Conservation (phyloP, 306 rosid genomes). For the Fagus crenata region DNA sequence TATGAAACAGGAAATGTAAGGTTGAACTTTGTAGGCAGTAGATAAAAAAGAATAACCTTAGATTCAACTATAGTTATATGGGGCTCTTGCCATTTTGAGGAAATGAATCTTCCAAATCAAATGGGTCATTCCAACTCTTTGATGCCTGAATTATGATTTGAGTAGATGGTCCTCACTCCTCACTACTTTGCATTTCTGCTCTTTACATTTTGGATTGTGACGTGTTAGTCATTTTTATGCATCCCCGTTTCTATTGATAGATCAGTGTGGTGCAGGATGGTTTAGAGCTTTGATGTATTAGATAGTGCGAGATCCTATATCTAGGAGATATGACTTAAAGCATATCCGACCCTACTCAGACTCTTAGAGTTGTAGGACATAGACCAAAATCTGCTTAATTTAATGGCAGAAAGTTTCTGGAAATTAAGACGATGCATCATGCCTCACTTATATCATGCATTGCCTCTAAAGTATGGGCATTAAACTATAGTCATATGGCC, state of each 20-base stretch:
- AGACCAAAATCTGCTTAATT: no score
- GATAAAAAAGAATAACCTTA: not conserved
- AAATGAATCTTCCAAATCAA: not conserved
- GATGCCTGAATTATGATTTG: not conserved
- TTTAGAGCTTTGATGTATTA: not conserved
- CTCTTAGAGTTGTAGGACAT: no score
- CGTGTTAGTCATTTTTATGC: not conserved
- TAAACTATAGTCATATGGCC: no score
- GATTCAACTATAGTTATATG: not conserved
- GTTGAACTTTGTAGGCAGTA: not conserved
- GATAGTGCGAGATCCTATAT: not conserved
- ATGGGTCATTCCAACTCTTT: not conserved
- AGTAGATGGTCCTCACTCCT: not conserved
- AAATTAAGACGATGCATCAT: no score
- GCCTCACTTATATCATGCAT: no score
- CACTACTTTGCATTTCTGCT: not conserved
- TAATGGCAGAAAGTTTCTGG: no score
- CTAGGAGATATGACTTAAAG: not conserved
- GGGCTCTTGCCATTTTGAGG: not conserved
- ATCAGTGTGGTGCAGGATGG: not conserved
- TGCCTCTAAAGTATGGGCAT: no score
- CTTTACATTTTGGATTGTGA: not conserved
- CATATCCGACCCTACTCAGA: not conserved
- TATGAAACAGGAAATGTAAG: not conserved
- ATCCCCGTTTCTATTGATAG: not conserved